A percentile compares a stretch with the other conserved stretches of the same genome.
Evolutionary conservation across 331 rosid genomes (phyloP).

Genomic region (Stylosanthes scabra): DNA sequence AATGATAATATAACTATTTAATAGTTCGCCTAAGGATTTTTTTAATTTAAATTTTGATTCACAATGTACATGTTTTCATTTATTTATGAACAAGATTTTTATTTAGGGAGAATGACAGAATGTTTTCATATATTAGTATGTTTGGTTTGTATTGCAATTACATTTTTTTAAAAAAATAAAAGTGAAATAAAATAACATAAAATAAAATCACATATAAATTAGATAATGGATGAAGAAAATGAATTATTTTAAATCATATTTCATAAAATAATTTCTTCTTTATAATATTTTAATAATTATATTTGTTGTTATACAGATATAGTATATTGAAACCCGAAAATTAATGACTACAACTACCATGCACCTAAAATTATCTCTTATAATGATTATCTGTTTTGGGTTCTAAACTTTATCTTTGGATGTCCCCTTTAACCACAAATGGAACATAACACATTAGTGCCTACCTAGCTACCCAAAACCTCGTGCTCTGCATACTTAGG

Average conservation of each 20-base stretch:
- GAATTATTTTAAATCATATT: too few species aligned
- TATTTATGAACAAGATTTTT: too few species aligned
- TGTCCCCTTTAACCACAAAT: slow-evolving; percentile 10
- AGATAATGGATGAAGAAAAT: not conserved
- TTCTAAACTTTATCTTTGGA: not conserved
- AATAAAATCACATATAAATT: not conserved
- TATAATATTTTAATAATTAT: too few species aligned
- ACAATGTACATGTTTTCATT: too few species aligned
- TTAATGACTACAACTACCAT: not conserved
- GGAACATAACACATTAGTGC: not conserved
- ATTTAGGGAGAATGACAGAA: too few species aligned
- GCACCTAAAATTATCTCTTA: slow-evolving; percentile 1
- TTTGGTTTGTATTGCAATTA: not conserved
- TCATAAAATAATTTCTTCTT: too few species aligned
- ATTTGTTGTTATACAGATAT: not conserved
- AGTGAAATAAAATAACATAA: too few species aligned
- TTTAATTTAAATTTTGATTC: too few species aligned
- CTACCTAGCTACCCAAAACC: slow-evolving; percentile 15
- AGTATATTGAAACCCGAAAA: not conserved
- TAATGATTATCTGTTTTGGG: not conserved
- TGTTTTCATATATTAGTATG: not conserved
- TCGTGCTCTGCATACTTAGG: slow-evolving; percentile 30
- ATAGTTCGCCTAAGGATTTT: too few species aligned
- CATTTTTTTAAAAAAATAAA: too few species aligned
- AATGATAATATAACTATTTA: not conserved